Percentiles rank a stretch among this genome's conserved stretches.
These are phyloP conservation scores for Nectriaceae sp. DNA, from an alignment of 2,329 filamentous ascomycete genomes.

Conservation along the genomic window DNA sequence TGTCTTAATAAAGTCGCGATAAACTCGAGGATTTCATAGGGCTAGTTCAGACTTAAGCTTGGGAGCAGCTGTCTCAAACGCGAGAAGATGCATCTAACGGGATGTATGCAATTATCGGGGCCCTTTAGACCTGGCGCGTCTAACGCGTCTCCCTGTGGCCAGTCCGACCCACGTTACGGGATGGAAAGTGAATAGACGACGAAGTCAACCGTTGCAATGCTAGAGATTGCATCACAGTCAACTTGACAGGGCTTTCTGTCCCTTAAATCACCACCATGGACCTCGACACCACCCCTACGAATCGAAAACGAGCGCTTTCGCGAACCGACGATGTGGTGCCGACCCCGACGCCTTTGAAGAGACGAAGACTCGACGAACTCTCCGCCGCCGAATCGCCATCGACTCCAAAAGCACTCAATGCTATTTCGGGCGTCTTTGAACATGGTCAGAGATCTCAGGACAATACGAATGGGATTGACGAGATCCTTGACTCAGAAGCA, in stretches of 20 bases:
- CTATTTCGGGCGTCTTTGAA: conserved; percentile 30
- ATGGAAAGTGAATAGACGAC: conserved; percentile 11
- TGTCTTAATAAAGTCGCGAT: too few species aligned
- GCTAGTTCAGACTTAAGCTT: too few species aligned
- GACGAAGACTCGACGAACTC: conserved; percentile 32
- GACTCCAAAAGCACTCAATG: conserved; percentile 32
- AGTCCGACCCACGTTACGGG: conserved; percentile 7
- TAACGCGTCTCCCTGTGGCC: conserved; percentile 24
- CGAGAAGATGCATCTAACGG: not conserved
- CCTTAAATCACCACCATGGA: conserved; percentile 26
- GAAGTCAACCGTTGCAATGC: conserved; percentile 15
- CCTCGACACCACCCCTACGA: conserved; percentile 20
- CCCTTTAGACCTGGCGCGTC: conserved; percentile 23
- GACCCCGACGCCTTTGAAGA: conserved; percentile 34
- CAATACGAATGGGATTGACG: conserved; percentile 9
- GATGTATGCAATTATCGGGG: conserved; percentile 7
- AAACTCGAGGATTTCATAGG: too few species aligned
- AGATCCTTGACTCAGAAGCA: conserved; percentile 1
- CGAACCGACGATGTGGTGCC: conserved; percentile 22
- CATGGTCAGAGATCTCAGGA: conserved; percentile 19
- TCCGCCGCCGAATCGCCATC: conserved; percentile 25
- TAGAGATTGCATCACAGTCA: conserved; percentile 3
- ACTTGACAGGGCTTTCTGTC: conserved; percentile 6
- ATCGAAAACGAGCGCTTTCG: conserved; percentile 26
- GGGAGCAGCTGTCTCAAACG: too few species aligned